A percentile compares a stretch with the other conserved stretches of the same genome.
Conservation (phyloP, 441 rosid genomes). For the Adansonia gregorii region DNA sequence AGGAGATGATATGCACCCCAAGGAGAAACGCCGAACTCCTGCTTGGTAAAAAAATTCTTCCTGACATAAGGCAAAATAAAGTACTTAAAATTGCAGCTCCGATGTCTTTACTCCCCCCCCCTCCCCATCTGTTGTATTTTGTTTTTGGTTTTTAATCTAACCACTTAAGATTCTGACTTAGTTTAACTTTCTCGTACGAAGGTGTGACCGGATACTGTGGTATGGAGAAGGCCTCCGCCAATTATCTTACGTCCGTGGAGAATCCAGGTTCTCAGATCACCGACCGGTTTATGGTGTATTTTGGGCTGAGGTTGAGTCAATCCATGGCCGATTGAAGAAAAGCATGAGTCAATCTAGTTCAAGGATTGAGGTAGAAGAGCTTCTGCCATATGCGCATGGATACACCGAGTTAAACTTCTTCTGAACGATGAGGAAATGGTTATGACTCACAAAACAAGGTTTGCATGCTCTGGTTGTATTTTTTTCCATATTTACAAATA, state of each 20-base stretch:
- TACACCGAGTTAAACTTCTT: conserved; percentile 85
- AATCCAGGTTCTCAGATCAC: conserved; percentile 94
- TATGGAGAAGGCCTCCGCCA: conserved; percentile 89
- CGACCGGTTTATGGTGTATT: conserved; percentile 87
- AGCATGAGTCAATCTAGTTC: conserved; percentile 70
- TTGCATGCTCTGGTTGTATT: too few species aligned
- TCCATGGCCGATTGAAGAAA: conserved; percentile 67
- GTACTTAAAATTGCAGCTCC: conserved; percentile 12
- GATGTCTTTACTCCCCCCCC: neutral
- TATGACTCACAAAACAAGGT: conserved; percentile 34
- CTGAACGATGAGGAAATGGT: conserved; percentile 36
- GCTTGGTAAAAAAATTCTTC: conserved; percentile 69
- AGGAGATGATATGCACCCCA: conserved; percentile 86
- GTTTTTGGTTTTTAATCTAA: too few species aligned
- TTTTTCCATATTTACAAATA: neutral
- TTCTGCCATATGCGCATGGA: conserved; percentile 86
- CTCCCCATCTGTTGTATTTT: too few species aligned
- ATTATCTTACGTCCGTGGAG: conserved; percentile 88
- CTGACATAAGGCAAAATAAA: neutral
- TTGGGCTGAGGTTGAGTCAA: conserved; percentile 82
- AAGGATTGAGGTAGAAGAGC: conserved; percentile 87
- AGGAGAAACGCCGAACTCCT: conserved; percentile 95
- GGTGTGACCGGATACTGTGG: conserved; percentile 99
- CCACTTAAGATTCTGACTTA: conserved; percentile 27
- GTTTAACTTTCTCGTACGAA: conserved; percentile 32